Evolutionary conservation across 805 yeast species (phyloP), one percentile per base, ranked within the genome.

Genomic region (Sugiyamaella marilandica): DNA sequence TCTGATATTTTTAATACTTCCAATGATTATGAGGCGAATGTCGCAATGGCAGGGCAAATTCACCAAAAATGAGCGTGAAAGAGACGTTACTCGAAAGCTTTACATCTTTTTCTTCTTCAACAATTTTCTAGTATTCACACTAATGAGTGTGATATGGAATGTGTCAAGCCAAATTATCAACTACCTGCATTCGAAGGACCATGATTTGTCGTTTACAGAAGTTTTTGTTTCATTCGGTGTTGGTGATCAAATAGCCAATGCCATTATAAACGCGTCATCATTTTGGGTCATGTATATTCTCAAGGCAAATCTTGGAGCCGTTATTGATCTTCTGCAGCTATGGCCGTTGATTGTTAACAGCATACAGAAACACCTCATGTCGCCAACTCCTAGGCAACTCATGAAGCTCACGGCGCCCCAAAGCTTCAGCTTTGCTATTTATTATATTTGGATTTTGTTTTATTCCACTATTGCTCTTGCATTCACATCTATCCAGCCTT

Each of bases 221-320:
- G 70, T 66, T 0, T 59, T 68, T 59, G 47, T 55, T 16, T 43
- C 59, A 10, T 60, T 70, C 11, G 59, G 57, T 2, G 56, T 71
- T 9, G 66, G 65, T 2, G 55, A 61, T 26, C 70, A 71, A 19
- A 55, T 69, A 9, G 61, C 73, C 1, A 62, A 65, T 2, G 69
- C 74, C 5, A 63, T 71, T 36, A 65, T 71, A 41, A 64, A 65
- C 45, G 62, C 71, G 18, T 69, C 74, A 5, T 66, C 72, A 8
- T 71, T 71, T 59, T 71, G 75, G 75, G 72, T 71, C 26, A 65
- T 70, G 69, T 71, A 70, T 55, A 52, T 70, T 4, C 49, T 71
- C 16, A 61, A 69, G 18, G 65, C 65, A 11, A 59, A 66, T 32
- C 34, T 70, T 11, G 71, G 64, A 11, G 55, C 67, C 7, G 54